Conservation (phyloP, 495 filamentous ascomycete genomes). For the Aspergillus carlsbadensis region DNA sequence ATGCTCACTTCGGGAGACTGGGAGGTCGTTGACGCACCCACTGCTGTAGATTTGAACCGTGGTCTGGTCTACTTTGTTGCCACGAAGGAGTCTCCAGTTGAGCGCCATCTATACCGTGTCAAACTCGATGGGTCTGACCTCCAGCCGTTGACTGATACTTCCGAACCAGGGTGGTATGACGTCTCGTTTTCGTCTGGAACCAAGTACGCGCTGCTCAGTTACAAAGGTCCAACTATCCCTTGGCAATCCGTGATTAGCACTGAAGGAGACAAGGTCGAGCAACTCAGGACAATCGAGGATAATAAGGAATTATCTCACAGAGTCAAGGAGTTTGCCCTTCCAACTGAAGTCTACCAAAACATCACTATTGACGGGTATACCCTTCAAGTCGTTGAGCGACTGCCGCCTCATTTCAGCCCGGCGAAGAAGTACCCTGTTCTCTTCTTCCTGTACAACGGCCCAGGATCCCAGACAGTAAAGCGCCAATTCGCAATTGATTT, state of each 20-base stretch:
- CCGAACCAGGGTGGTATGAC: slow-evolving; percentile 76
- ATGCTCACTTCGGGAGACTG: slow-evolving; percentile 86
- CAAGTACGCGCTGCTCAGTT: slow-evolving; percentile 79
- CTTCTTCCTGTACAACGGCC: slow-evolving; percentile 90
- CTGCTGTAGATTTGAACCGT: slow-evolving; percentile 78
- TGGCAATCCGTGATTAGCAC: slow-evolving; percentile 92
- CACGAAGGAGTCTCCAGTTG: slow-evolving; percentile 81
- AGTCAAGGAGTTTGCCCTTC: slow-evolving; percentile 75
- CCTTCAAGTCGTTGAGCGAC: slow-evolving; percentile 85
- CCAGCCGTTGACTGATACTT: slow-evolving; percentile 69
- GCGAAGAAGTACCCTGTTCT: slow-evolving; percentile 88
- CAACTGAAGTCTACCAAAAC: slow-evolving; percentile 80
- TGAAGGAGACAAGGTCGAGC: slow-evolving; percentile 59
- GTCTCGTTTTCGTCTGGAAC: slow-evolving; percentile 82
- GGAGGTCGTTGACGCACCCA: slow-evolving; percentile 90
- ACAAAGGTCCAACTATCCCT: slow-evolving; percentile 81
- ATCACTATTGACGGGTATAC: slow-evolving; percentile 75
- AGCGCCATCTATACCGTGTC: slow-evolving; percentile 89
- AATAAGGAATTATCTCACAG: slow-evolving; percentile 67
- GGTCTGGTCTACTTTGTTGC: slow-evolving; percentile 89
- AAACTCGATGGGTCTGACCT: slow-evolving; percentile 74
- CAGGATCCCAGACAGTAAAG: slow-evolving; percentile 81
- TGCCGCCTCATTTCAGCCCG: slow-evolving; percentile 85
- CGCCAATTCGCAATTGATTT: slow-evolving; percentile 85
- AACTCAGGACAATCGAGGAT: slow-evolving; percentile 71